phyloP scores from a whole-genome alignment of 495 filamentous ascomycete genomes.

The Penicillium longicatenatum region DNA sequence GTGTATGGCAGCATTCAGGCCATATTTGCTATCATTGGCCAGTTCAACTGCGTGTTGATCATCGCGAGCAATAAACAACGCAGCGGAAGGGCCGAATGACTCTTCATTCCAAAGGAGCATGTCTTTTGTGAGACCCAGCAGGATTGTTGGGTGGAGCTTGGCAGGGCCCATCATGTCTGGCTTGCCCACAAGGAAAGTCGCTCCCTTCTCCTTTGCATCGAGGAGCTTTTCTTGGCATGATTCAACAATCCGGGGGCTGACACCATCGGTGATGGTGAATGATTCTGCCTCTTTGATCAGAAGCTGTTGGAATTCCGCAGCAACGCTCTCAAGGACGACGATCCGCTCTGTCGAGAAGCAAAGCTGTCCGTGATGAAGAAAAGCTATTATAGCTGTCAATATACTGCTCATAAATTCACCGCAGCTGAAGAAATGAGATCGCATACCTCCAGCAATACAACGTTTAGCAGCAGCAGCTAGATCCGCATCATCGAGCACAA shows the following conservation, averaged over 20 bases:
- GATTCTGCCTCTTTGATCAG: neutral
- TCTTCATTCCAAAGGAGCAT: conserved; percentile 61
- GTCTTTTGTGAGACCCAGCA: neutral
- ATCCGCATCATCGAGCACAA: conserved; percentile 68
- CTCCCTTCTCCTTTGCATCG: neutral
- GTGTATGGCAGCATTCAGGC: conserved; percentile 91
- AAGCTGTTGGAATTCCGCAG: neutral
- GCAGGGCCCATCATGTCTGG: neutral
- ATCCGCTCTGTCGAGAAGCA: conserved; percentile 82
- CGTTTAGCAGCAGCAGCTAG: conserved; percentile 51
- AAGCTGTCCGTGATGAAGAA: conserved; percentile 58
- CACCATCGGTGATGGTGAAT: neutral
- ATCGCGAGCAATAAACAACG: conserved; percentile 79
- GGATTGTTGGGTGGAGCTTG: neutral
- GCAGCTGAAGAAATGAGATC: conserved; percentile 41
- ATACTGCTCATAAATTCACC: conserved; percentile 37
- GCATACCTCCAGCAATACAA: neutral
- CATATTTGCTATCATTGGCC: conserved; percentile 93
- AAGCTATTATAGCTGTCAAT: neutral
- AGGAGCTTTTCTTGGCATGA: neutral
- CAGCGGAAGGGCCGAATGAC: conserved; percentile 90
- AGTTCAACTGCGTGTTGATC: conserved; percentile 77
- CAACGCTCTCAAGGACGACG: conserved; percentile 47
- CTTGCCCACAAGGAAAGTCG: neutral
- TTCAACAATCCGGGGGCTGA: neutral